Evolutionary conservation across 1,284 basidiomycete species (phyloP), one percentile per base, ranked within the genome.

Genomic region (Ganoderma sinense): DNA sequence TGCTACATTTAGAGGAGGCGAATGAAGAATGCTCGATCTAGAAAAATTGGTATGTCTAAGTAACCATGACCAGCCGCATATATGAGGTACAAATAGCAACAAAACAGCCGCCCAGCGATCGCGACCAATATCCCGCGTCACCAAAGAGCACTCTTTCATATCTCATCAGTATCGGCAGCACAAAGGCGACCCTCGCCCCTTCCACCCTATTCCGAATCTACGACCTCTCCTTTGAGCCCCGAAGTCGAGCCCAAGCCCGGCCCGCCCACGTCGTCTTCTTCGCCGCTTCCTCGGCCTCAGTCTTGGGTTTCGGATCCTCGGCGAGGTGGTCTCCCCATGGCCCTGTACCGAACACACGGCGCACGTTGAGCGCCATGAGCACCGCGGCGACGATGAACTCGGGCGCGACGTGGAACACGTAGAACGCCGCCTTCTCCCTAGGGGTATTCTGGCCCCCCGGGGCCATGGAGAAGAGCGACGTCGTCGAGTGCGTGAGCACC

Each of bases 331-430:
- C 81, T n/a, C 80, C 81, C 65, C 72, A 75, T 43, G 72, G 63
- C 8, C 85, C 85, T 0, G 85, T 84, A 11, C 79, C 79, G 69
- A 82, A 84, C 63, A 76, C 78, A 69, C 81, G 74, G 31, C 82
- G 78, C 8, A 80, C 75, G 69, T 86, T 84, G 55, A 80, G 73
- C 6, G 71, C 62, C 13, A 84, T 72, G 14, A 86, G 66, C 26
- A 82, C 66, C 39, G 75, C 74, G 18, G 72, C 78, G 8, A 79
- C 78, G 41, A 83, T 36, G 82, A 81, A 85, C 71, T 86, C 85
- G 1, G 84, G 84, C 18, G 84, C 71, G 41, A 81, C 76, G 69
- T 86, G 84, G 66, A 85, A 81, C 16, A 84, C 69, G 73, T 87
- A 87, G 75, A 87, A 87, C 0, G 75, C 68, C 7, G 78, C 78